Base-by-base conservation (phyloP, 1,284 basidiomycete genomes). In the Sanghuangporus baumii region DNA sequence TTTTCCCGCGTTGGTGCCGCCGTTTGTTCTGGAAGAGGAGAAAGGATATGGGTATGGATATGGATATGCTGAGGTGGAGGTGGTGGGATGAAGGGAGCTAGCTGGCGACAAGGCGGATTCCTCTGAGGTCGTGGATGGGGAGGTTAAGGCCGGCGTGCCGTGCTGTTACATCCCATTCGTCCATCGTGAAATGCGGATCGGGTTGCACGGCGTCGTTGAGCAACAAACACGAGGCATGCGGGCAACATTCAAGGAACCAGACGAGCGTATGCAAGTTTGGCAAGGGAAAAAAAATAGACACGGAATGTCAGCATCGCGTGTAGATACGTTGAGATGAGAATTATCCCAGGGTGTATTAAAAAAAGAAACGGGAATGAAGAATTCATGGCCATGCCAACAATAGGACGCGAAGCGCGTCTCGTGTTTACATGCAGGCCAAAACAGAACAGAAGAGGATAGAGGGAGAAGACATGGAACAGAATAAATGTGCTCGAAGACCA, bases 31-130 rank as follows among this genome's bases (percentile, higher is more conserved):
- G 6, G 56, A 26, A 23, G 9, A n/a, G 31, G 38, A 31, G 40
- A 31, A 51, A 46, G 43, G 43, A n/a, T 46, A 46, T n/a, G 43
- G 20, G n/a, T 12, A 14, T 46, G 16, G 43, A 11, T 14, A 16
- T 46, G 43, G 43, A 23, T 23, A 23, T 23, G 26, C 26, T 31
- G 26, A 31, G 26, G 26, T 31, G 26, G 26, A 31, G 26, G 26
- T 31, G 26, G 26, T 0, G 5, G 26, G 5, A 16, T 46, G 43
- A 18, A 54, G 51, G 57, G 55, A 57, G 40, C 50, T 48, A 55
- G 38, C 50, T 6, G 63, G 59, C 6, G 63, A 51, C 55, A 58
- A 54, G 54, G 55, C 18, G n/a, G 60, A 65, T n/a, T 65, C 64
- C 31, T 61, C 64, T 20, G 59, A 56, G 23, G 63, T 63, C 11